Percentiles rank a stretch among this genome's conserved stretches.
Evolutionary conservation across 108 stramenopile genomes (phyloP).

Genomic region (Skeletonema costatum): DNA sequence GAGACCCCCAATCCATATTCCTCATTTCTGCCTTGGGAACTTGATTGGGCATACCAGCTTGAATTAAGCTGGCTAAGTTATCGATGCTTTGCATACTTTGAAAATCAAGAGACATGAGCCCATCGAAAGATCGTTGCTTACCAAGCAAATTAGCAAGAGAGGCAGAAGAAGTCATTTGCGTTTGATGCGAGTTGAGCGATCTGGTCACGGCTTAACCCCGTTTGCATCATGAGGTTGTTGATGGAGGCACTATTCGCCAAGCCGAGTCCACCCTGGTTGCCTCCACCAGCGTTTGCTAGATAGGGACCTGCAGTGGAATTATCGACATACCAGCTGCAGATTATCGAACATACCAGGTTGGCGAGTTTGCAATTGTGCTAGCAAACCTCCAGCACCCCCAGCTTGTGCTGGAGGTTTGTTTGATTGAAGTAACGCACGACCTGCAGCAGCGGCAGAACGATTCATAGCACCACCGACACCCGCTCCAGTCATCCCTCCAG

Average conservation of each 20-base stretch:
- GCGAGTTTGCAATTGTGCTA: slow-evolving; percentile 32
- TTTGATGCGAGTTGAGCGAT: slow-evolving; percentile 60
- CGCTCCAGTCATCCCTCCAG: slow-evolving; percentile 7
- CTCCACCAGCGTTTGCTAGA: background rate
- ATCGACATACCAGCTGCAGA: no score
- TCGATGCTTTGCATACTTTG: slow-evolving; percentile 87
- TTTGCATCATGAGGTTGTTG: slow-evolving; percentile 68
- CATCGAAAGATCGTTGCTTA: slow-evolving; percentile 75
- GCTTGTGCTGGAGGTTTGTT: background rate
- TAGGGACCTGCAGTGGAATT: slow-evolving; percentile 5
- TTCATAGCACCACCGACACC: slow-evolving; percentile 17
- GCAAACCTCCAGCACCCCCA: slow-evolving; percentile 18
- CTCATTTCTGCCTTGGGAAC: slow-evolving; percentile 72
- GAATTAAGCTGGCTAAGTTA: slow-evolving; percentile 83
- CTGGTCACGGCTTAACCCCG: slow-evolving; percentile 72
- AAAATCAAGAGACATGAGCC: slow-evolving; percentile 84
- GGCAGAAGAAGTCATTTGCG: slow-evolving; percentile 53
- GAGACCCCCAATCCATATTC: slow-evolving; percentile 52
- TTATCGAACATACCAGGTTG: slow-evolving; percentile 31
- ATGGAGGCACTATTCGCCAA: slow-evolving; percentile 39
- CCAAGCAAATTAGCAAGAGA: slow-evolving; percentile 80
- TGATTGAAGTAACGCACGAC: slow-evolving; percentile 65
- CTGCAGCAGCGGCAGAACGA: slow-evolving; percentile 74
- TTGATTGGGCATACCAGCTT: slow-evolving; percentile 45
- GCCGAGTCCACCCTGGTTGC: slow-evolving; percentile 12